These are phyloP conservation scores for Pseudogymnoascus sp. DNA, from an alignment of 2,329 filamentous ascomycete species.

Conservation along the genomic window DNA sequence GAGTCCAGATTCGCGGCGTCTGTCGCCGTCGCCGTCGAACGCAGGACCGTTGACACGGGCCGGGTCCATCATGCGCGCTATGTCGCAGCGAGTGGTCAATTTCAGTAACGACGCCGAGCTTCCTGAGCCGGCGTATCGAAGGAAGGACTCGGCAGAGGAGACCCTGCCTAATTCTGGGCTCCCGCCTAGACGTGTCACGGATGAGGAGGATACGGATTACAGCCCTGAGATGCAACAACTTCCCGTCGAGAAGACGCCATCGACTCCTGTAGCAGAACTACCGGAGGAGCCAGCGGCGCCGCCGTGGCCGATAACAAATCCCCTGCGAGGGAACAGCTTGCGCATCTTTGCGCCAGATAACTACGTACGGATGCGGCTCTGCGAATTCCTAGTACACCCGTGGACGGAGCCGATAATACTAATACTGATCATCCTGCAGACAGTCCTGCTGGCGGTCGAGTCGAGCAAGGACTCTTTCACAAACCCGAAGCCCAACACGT, in stretches of 20 bases:
- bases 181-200: background rate
- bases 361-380: conserved; percentile 63
- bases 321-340: conserved; percentile 76
- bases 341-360: conserved; percentile 79
- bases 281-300: conserved; percentile 7
- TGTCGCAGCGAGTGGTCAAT: conserved; percentile 97
- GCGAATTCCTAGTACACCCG: conserved; percentile 78
- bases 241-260: conserved; percentile 12
- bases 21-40: conserved; percentile 51
- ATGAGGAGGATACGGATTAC: conserved; percentile 5
- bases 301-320: conserved; percentile 52
- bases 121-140: conserved; percentile 53
- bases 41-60: conserved; percentile 59
- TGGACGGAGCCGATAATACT: conserved; percentile 81
- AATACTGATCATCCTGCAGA: conserved; percentile 78
- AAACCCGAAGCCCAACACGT: conserved; percentile 49
- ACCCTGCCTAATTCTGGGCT: background rate
- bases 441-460: conserved; percentile 80
- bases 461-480: conserved; percentile 63
- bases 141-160: conserved; percentile 21
- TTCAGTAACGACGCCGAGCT: conserved; percentile 87
- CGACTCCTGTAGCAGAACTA: background rate
- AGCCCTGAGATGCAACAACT: background rate
- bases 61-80: conserved; percentile 69
- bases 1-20: conserved; percentile 38